Conservation (phyloP, 768 basidiomycete genomes). For the Leccinellum albellum region DNA sequence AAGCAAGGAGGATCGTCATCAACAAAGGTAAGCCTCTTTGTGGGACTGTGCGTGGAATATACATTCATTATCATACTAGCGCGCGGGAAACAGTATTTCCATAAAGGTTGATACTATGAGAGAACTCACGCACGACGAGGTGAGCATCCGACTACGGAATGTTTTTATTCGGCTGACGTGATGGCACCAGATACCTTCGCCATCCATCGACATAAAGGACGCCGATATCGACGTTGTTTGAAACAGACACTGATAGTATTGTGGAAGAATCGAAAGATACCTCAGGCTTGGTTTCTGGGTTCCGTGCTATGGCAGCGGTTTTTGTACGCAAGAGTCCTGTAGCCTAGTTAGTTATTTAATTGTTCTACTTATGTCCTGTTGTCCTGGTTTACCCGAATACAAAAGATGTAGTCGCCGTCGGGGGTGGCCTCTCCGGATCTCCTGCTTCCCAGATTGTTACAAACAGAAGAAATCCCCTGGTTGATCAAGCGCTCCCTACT, state of each 20-base stretch:
- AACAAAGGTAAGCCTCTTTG: background rate
- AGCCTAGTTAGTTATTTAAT: background rate
- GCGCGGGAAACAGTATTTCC: conserved; percentile 46
- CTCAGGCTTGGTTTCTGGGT: background rate
- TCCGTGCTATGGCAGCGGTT: background rate
- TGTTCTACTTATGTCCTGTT: background rate
- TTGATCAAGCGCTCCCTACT: background rate
- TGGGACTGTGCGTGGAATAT: no score
- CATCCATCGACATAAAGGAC: conserved; percentile 7
- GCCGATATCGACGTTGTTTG: conserved; percentile 1
- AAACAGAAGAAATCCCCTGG: background rate
- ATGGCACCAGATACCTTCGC: background rate
- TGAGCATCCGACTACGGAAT: conserved; percentile 2
- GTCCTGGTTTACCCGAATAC: background rate
- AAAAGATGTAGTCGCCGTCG: background rate
- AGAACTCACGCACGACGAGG: conserved; percentile 44
- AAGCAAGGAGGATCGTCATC: background rate
- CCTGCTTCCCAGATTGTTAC: background rate
- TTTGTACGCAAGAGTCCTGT: background rate
- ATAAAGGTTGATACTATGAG: conserved; percentile 64
- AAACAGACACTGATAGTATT: background rate
- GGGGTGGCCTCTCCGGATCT: background rate
- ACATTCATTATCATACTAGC: conserved; percentile 5
- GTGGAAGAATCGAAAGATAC: background rate
- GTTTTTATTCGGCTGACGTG: background rate